Base-by-base conservation (phyloP, 305 asterid genomes). In the Rubia tinctorum region DNA sequence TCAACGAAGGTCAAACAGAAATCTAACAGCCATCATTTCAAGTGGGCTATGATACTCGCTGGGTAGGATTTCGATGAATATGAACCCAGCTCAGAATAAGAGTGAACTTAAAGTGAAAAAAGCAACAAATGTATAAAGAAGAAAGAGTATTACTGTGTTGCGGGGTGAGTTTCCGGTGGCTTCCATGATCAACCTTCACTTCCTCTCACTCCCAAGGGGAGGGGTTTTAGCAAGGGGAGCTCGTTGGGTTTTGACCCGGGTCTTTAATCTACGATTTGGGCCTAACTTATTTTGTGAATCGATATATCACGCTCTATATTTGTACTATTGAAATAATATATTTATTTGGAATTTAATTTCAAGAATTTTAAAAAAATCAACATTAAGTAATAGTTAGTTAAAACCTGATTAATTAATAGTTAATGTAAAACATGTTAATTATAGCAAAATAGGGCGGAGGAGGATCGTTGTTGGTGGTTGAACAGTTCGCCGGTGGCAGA, bases 101-200 rank as follows among this genome's bases (percentile, higher is more conserved):
- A 58, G 34, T 22, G 34, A 22, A 15, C 15, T 58, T n/a, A 58
- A 20, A 20, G 1, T 7, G 30, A 22, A n/a, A 7, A 22, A 23
- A 58, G 34, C 34, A 58, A 58, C 34, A 23, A 58, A 7, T 18
- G 27, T n/a, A 56, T 27, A 18, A 8, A 58, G 34, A 58, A 22
- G 34, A 23, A 8, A 23, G 34, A 58, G 6, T 13, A 22, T 58
- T 58, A 58, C 64, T 1, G 15, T 10, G 64, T 20, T 58, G 22
- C 17, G 8, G 14, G 64, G 34, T 22, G 64, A 22, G 3, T 58
- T 22, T 58, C 34, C 64, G 14, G 64, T 58, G 37, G 34, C 64
- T 58, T 58, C 64, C 64, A 58, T 58, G 64, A 58, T 22, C 64
- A 20, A 58, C 30, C 64, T 58, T 49, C 58, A 44, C 49, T 4